A percentile compares a stretch with the other conserved stretches of the same genome.
Conservation (phyloP, 2,329 filamentous ascomycete species). For the Corinectria fuckeliana region DNA sequence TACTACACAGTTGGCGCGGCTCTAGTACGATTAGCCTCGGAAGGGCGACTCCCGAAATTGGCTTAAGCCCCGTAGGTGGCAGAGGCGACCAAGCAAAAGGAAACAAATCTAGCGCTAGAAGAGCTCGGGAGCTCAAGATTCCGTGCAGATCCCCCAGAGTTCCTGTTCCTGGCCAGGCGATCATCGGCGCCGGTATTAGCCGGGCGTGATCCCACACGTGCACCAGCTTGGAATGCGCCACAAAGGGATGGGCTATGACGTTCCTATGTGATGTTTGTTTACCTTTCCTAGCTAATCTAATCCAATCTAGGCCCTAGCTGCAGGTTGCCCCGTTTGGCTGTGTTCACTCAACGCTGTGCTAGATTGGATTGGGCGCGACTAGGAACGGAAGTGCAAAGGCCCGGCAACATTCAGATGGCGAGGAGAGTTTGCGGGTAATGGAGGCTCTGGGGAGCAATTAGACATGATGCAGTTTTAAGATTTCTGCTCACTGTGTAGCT, state of each 20-base stretch:
- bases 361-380: neutral
- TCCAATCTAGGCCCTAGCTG: neutral
- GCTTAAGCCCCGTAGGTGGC: no score
- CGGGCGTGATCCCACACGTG: neutral
- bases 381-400: neutral
- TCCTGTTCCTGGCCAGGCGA: no score
- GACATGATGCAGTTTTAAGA: no score
- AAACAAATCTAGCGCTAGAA: neutral
- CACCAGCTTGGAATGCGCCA: neutral
- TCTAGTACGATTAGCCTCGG: neutral
- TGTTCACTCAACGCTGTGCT: neutral
- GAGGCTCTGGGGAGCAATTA: no score
- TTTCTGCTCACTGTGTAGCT: no score
- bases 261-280: neutral
- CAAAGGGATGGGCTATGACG: neutral
- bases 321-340: neutral
- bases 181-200: neutral
- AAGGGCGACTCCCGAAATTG: neutral
- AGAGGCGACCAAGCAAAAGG: neutral
- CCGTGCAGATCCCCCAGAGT: no score
- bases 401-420: no score
- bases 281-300: no score
- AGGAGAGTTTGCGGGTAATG: no score
- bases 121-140: neutral
- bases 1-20: neutral